Evolutionary conservation across 2,329 filamentous ascomycete species (phyloP).

Genomic region (Exophiala aquamarina): DNA sequence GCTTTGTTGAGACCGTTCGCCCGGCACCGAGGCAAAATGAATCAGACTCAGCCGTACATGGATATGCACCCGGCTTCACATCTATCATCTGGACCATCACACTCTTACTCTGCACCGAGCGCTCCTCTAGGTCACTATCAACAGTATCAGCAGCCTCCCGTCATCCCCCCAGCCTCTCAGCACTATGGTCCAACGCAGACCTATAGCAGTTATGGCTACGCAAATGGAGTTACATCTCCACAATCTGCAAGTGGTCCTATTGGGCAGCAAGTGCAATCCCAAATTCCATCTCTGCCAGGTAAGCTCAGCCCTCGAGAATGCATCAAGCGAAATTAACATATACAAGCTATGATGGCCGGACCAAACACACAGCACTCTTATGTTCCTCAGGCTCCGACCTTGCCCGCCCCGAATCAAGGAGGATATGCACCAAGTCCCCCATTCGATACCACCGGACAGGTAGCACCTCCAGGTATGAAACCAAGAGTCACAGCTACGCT

Average conservation of each 20-base stretch:
- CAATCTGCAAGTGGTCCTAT: conserved; percentile 68
- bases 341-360: conserved; percentile 40
- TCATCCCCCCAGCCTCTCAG: conserved; percentile 70
- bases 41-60: conserved; percentile 78
- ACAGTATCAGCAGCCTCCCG: conserved; percentile 70
- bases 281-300: conserved; percentile 68
- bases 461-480: conserved; percentile 92
- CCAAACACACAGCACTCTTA: conserved; percentile 20
- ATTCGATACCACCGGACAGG: conserved; percentile 87
- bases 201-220: conserved; percentile 72
- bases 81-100: conserved; percentile 74
- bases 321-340: conserved; percentile 19
- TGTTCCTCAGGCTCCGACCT: conserved; percentile 21
- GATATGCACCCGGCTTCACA: conserved; percentile 72
- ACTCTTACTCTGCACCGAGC: conserved; percentile 75
- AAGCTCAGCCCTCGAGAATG: conserved; percentile 21
- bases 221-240: conserved; percentile 79
- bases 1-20: too few relatives aligned
- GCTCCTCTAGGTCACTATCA: conserved; percentile 72
- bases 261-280: conserved; percentile 63
- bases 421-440: conserved; percentile 52
- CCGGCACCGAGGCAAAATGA: conserved; percentile 60
- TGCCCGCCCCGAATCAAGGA: conserved; percentile 32
- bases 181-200: conserved; percentile 64
- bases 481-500: conserved; percentile 92